A percentile compares a stretch with the other conserved stretches of the same genome.
Evolutionary conservation across 768 basidiomycete species (phyloP).

Genomic region (Lyophyllum decastes): DNA sequence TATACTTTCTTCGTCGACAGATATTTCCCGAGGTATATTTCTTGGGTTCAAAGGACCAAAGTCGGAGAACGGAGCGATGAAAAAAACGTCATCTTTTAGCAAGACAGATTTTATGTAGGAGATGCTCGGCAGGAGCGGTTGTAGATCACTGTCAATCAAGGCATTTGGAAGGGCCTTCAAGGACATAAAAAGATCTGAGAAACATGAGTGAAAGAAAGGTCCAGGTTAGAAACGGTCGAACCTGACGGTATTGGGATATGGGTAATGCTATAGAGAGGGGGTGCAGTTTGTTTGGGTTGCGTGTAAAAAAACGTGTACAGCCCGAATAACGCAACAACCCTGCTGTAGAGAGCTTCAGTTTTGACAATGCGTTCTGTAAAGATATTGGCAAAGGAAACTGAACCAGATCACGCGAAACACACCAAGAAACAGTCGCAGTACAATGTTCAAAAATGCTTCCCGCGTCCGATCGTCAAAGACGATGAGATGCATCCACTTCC

Average conservation of each 20-base stretch:
- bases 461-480: slow-evolving; percentile 70
- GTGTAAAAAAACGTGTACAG: slow-evolving; percentile 71
- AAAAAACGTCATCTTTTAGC: slow-evolving; percentile 50
- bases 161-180: slow-evolving; percentile 50
- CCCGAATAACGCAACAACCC: slow-evolving; percentile 64
- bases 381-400: slow-evolving; percentile 1
- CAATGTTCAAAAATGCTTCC: slow-evolving; percentile 59
- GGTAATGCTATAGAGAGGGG: slow-evolving; percentile 48
- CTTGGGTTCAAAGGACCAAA: slow-evolving; percentile 58
- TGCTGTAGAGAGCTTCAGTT: slow-evolving; percentile 53
- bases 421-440: slow-evolving; percentile 71
- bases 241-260: slow-evolving; percentile 66
- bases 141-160: slow-evolving; percentile 40
- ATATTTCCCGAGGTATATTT: slow-evolving; percentile 70
- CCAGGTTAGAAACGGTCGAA: slow-evolving; percentile 25
- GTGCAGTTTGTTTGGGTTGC: slow-evolving; percentile 59
- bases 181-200: slow-evolving; percentile 55
- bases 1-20: slow-evolving; percentile 39
- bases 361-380: slow-evolving; percentile 52
- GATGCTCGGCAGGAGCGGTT: slow-evolving; percentile 51
- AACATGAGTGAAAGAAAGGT: slow-evolving; percentile 1
- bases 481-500: slow-evolving; percentile 77
- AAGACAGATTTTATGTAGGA: slow-evolving; percentile 52
- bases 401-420: slow-evolving; percentile 17
- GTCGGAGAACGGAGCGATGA: slow-evolving; percentile 57